Evolutionary conservation across 1,284 basidiomycete genomes (phyloP), one percentile per base, ranked within the genome.

Genomic region (Malassezia restricta): DNA sequence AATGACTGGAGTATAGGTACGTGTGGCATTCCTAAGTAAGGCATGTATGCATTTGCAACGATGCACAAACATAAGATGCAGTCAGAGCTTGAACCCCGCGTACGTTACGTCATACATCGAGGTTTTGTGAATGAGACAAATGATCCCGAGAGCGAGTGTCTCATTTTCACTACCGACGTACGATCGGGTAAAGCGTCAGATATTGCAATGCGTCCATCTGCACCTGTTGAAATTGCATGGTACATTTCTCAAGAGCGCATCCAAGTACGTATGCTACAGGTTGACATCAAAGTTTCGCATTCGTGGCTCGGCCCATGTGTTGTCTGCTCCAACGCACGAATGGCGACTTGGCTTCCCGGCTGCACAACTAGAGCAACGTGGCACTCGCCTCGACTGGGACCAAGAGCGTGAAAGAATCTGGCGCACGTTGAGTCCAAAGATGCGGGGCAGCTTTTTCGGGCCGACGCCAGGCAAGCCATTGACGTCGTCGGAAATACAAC

Each of bases 71-170:
- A 24, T 24, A 24, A 24, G 2, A 24, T 24, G 20, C 2, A 5
- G 9, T n/a, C n/a, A 3, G 12, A n/a, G 37, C 5, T 6, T 17
- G 31, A 11, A n/a, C 52, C 53, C n/a, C 43, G 33, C 1, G 53
- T 55, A 2, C 53, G 53, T n/a, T 20, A 30, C 11, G 53, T 55
- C 5, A 47, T 55, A 6, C 53, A 55, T 37, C 53, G 53, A 9
- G 48, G 48, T 17, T 55, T 55, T 39, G 8, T 55, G 5, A n/a
- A 44, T 6, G 47, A 54, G 11, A 12, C 32, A 28, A 9, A n/a
- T 24, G 39, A 28, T 17, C 6, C 28, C 14, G 5, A 12, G 5
- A 14, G 24, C 20, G 48, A 51, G 11, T 42, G 40, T 24, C 43
- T 55, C 0, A 28, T 55, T 8, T 33, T 37, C 12, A 50, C 48